A percentile compares a stretch with the other conserved stretches of the same genome.
Conservation (phyloP, 2,329 filamentous ascomycete genomes). For the Grosmannia clavigera region DNA sequence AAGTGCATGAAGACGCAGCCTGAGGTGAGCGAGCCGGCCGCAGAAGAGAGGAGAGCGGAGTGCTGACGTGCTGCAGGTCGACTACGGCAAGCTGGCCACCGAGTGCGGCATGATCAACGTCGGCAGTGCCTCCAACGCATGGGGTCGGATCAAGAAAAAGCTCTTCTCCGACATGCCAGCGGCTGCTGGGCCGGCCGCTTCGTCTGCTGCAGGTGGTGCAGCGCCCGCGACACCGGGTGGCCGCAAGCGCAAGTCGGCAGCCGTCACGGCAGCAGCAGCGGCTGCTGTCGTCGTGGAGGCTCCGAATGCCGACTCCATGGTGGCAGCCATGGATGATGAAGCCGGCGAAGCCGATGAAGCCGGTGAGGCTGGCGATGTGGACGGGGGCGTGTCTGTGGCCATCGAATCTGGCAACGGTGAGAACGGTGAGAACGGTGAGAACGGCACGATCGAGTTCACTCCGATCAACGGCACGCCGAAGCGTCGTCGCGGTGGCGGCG, state of each 20-base stretch:
- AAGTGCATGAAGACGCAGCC: conserved; percentile 16
- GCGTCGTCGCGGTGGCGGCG: background rate
- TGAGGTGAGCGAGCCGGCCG: conserved; percentile 11
- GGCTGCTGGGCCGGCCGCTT: background rate
- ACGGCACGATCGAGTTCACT: background rate
- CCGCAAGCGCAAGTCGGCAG: conserved; percentile 13
- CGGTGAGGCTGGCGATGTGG: background rate
- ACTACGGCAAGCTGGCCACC: conserved; percentile 14
- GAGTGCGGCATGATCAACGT: conserved; percentile 15
- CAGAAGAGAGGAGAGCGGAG: background rate
- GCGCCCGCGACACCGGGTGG: conserved; percentile 1
- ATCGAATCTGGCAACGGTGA: background rate
- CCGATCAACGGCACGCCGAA: background rate
- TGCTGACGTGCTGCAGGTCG: conserved; percentile 12
- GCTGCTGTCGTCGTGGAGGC: background rate
- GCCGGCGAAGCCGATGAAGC: background rate
- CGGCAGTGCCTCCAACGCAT: conserved; percentile 15
- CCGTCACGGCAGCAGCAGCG: background rate
- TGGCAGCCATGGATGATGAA: background rate
- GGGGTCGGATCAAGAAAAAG: conserved; percentile 17
- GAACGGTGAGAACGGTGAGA: background rate
- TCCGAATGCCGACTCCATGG: background rate
- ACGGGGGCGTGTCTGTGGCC: background rate
- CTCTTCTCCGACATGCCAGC: conserved; percentile 9
- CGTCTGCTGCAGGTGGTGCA: background rate